Evolutionary conservation across 495 filamentous ascomycete genomes (phyloP), one percentile per base, ranked within the genome.

Genomic region (Tetracladium setigerum): DNA sequence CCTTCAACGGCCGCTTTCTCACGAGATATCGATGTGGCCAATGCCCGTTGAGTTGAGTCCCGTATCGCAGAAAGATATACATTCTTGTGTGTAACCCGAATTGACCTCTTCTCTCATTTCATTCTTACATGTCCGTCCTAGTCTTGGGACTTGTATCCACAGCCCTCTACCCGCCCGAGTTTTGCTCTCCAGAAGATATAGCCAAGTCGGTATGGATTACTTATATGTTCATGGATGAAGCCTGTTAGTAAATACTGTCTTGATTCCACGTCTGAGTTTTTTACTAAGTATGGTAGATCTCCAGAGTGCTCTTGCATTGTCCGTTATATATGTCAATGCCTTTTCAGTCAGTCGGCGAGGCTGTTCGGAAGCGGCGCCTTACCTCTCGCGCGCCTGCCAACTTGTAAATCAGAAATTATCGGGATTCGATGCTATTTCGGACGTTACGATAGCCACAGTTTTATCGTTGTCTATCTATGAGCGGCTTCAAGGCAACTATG

Each of bases 221-320:
- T 13, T 55, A 53, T 40, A 45, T 49, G 14, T 55, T 55, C 37
- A 1, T 51, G 32, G 52, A 55, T 41, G 47, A 55, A 38, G 52
- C 52, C 30, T 55, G 52, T 55, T 22, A 24, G 50, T 35, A 31
- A 3, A 3, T 14, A 14, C 16, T 37, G 9, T 40, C 16, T 41
- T 37, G 18, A 27, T 14, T 30, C 42, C 16, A 30, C 24, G 9
- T 30, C 38, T 50, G 24, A 15, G 30, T 3, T 30, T n/a, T 22
- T 6, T 16, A 34, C 34, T 38, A 18, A 24, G 34, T 34, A 1
- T 22, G 27, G 1, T 24, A 55, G 52, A 50, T 30, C 51, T 55
- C 24, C 52, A 55, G 27, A 36, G 47, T 14, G 22, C 45, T 10
- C 41, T 55, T 27, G 52, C 52, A 2, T 17, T 52, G 52, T 45